Evolutionary conservation across 805 yeast species (phyloP).

Genomic region (Candida railenensis): DNA sequence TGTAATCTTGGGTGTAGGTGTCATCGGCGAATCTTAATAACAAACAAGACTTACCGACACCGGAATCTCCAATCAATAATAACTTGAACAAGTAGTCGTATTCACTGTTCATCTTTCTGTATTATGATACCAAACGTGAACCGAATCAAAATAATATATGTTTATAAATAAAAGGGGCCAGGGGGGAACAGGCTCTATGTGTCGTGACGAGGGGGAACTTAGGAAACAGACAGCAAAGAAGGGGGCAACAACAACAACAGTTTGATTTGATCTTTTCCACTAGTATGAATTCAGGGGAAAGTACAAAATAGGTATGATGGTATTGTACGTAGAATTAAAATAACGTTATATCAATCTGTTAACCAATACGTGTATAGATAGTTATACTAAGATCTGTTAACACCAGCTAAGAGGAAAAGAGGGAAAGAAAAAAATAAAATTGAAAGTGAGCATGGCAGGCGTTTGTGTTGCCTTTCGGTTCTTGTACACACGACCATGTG

Average conservation of each 20-base stretch:
- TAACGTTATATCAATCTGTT: background rate
- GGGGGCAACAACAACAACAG: background rate
- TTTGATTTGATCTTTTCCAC: background rate
- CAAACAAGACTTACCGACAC: constrained; percentile 87
- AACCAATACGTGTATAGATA: background rate
- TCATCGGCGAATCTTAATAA: constrained; percentile 92
- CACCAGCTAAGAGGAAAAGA: background rate
- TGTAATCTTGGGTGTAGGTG: constrained; percentile 93
- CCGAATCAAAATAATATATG: background rate
- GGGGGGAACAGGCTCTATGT: too few relatives aligned
- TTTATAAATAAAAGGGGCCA: background rate
- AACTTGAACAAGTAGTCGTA: constrained; percentile 97
- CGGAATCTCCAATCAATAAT: constrained; percentile 91
- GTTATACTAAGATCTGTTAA: background rate
- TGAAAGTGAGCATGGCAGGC: background rate
- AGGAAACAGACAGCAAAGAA: background rate
- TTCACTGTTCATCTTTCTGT: constrained; percentile 70
- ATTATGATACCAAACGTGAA: too few relatives aligned
- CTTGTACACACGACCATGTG: constrained; percentile 1
- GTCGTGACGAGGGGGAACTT: too few relatives aligned
- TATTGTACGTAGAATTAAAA: background rate
- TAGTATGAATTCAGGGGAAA: background rate
- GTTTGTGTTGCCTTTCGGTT: constrained; percentile 2
- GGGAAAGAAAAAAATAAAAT: constrained; percentile 1
- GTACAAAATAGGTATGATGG: background rate